Percentiles rank a stretch among this genome's conserved stretches.
These are phyloP conservation scores for Vitellaria paradoxa DNA, from an alignment of 179 eudicot genomes.

Conservation along the genomic window DNA sequence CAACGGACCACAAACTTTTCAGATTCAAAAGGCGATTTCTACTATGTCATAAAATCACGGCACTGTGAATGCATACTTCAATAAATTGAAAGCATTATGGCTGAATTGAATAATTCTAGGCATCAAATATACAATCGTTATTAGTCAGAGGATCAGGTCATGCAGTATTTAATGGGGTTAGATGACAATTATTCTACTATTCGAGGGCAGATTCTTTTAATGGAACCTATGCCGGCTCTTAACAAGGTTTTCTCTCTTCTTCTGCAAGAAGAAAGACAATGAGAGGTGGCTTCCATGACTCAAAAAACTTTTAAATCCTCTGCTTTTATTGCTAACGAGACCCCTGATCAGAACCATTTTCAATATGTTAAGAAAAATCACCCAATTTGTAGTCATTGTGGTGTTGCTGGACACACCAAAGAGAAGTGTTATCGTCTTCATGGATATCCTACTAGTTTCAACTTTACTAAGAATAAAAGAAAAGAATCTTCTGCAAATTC, in stretches of 20 bases:
- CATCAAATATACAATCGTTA: background rate
- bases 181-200: background rate
- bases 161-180: conserved; percentile 18
- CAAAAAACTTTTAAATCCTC: background rate
- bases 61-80: background rate
- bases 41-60: background rate
- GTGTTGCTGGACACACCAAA: background rate
- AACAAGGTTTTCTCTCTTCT: background rate
- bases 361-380: too few species aligned
- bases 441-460: background rate
- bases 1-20: background rate
- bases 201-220: background rate
- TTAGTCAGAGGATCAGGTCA: background rate
- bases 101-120: background rate
- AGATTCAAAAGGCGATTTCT: background rate
- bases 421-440: background rate
- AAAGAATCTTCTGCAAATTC: background rate
- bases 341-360: background rate
- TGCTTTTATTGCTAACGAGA: background rate
- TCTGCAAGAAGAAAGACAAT: conserved; percentile 11
- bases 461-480: background rate
- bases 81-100: conserved; percentile 5
- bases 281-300: background rate
- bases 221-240: background rate
- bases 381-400: background rate